phyloP scores from a whole-genome alignment of 768 basidiomycete genomes.

The Tulasnella sp. region DNA sequence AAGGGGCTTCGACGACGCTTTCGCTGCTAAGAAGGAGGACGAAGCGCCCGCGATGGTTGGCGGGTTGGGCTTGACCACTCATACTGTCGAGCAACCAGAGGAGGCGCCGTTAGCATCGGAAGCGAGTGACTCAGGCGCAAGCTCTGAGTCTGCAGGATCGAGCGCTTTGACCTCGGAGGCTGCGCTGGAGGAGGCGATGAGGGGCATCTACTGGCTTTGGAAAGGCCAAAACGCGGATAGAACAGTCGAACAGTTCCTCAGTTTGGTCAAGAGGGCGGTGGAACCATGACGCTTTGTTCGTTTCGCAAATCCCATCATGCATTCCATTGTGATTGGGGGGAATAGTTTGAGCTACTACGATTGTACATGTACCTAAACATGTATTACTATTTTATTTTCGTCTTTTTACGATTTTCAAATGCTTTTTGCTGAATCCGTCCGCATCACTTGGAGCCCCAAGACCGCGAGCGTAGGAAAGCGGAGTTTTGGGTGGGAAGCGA shows the following conservation, averaged over 20 bases:
- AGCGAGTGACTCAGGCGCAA: not conserved
- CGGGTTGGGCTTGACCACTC: not conserved
- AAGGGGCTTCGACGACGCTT: constrained; percentile 26
- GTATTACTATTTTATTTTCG: constrained; percentile 5
- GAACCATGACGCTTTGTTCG: not conserved
- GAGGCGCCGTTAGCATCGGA: not conserved
- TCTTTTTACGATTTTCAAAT: not conserved
- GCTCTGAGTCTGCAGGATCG: constrained; percentile 12
- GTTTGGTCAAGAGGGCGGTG: constrained; percentile 10
- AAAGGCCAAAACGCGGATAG: not conserved
- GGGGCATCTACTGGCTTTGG: constrained; percentile 26
- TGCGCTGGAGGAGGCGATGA: constrained; percentile 26
- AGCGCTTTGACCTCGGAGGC: not conserved
- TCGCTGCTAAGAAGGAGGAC: not conserved
- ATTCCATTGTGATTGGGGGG: not conserved
- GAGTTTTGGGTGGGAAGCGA: not conserved
- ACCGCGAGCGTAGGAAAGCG: not conserved
- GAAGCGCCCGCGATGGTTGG: not conserved
- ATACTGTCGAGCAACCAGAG: not conserved
- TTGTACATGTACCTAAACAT: constrained; percentile 2
- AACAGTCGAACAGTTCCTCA: constrained; percentile 24
- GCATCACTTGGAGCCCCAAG: not conserved
- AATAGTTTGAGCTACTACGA: not conserved
- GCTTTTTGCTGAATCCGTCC: not conserved
- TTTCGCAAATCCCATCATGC: too few species aligned